These are phyloP conservation scores for Heritiera fomes DNA, from an alignment of 345 rosid genomes.

Conservation along the genomic window DNA sequence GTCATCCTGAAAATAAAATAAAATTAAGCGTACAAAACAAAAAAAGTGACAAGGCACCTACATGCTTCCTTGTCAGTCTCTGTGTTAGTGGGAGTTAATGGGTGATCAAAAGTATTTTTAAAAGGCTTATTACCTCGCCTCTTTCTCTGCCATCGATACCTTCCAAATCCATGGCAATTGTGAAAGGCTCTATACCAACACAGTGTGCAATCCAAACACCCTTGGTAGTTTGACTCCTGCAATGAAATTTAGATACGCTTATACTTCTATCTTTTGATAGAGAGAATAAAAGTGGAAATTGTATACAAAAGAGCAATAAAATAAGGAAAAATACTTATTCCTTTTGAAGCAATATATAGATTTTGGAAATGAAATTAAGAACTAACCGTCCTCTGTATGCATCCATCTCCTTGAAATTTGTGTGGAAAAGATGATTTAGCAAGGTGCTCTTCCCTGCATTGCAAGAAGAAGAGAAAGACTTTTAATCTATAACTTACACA, in stretches of 20 bases:
- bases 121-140: slow-evolving; percentile 58
- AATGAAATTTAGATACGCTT: slow-evolving; percentile 3
- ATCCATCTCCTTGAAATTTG: slow-evolving; percentile 79
- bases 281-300: neutral
- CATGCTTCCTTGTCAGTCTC: neutral
- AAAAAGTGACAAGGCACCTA: slow-evolving; percentile 1
- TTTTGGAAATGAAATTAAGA: slow-evolving; percentile 4
- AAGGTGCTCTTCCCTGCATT: slow-evolving; percentile 78
- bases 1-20: slow-evolving; percentile 61
- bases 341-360: slow-evolving; percentile 14
- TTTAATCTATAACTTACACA: neutral
- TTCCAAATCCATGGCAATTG: slow-evolving; percentile 78
- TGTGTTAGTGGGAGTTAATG: neutral
- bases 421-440: slow-evolving; percentile 71
- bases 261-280: neutral
- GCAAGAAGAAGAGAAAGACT: slow-evolving; percentile 15
- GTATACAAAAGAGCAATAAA: neutral
- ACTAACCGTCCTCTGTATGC: slow-evolving; percentile 71
- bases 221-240: slow-evolving; percentile 81
- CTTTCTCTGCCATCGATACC: slow-evolving; percentile 86
- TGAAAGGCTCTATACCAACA: slow-evolving; percentile 69
- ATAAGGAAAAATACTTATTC: neutral
- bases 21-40: neutral
- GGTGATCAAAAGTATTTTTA: neutral
- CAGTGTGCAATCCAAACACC: slow-evolving; percentile 79